These are phyloP conservation scores for Spergularia marina DNA, from an alignment of 148 eudicot species.

Conservation along the genomic window DNA sequence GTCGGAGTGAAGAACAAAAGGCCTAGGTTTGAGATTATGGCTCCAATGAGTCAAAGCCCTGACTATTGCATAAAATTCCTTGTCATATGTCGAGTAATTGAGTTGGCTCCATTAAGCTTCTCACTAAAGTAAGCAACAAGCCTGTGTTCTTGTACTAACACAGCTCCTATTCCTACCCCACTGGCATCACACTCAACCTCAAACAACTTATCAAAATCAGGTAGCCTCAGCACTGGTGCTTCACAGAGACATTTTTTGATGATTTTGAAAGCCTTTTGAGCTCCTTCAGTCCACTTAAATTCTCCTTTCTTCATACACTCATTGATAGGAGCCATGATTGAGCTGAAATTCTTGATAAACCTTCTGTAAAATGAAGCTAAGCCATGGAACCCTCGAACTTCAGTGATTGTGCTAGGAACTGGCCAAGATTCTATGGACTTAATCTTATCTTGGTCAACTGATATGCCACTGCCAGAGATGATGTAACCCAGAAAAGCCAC, in stretches of 20 bases:
- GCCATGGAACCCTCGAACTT: too few relatives aligned
- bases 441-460: too few relatives aligned
- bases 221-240: not conserved
- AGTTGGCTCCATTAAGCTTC: not conserved
- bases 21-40: not conserved
- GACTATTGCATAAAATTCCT: not conserved
- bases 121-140: not conserved
- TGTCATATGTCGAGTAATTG: not conserved
- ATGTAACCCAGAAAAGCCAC: too few relatives aligned
- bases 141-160: not conserved
- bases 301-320: not conserved
- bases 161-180: not conserved
- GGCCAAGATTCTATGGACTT: too few relatives aligned
- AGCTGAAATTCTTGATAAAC: not conserved
- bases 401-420: too few relatives aligned
- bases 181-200: not conserved
- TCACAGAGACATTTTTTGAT: not conserved
- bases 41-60: not conserved
- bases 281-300: not conserved
- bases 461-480: too few relatives aligned
- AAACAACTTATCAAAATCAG: not conserved
- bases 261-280: not conserved
- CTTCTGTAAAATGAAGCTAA: too few relatives aligned
- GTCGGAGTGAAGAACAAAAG: not conserved
- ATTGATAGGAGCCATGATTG: not conserved